phyloP scores from a whole-genome alignment of 768 basidiomycete genomes.

The Boletus huronensis region DNA sequence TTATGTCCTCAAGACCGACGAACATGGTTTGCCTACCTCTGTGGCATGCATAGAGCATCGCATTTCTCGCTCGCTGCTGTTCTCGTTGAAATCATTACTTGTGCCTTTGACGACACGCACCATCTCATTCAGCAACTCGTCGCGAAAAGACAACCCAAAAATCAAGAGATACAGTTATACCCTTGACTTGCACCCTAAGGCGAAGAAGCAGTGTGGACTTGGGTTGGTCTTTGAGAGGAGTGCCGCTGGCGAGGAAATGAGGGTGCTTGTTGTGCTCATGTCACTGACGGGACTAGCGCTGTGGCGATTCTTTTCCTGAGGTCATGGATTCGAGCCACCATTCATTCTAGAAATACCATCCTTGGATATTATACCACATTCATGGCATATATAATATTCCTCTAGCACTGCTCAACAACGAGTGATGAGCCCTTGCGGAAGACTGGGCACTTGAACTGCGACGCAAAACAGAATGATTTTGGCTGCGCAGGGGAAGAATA shows the following conservation, averaged over 20 bases:
- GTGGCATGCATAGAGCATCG: slow-evolving; percentile 51
- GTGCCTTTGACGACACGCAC: slow-evolving; percentile 29
- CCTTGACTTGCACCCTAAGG: slow-evolving; percentile 31
- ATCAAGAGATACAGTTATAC: slow-evolving; percentile 22
- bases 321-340: neutral
- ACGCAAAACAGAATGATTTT: too few relatives aligned
- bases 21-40: slow-evolving; percentile 59
- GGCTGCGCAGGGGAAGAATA: too few relatives aligned
- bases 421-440: neutral
- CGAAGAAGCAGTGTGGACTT: slow-evolving; percentile 39
- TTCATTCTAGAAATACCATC: neutral
- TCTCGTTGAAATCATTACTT: slow-evolving; percentile 25
- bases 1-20: slow-evolving; percentile 56
- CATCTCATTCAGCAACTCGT: neutral
- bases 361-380: neutral
- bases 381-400: neutral
- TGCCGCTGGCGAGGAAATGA: slow-evolving; percentile 65
- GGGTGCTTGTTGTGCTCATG: slow-evolving; percentile 24
- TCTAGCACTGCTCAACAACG: neutral
- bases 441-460: too few relatives aligned
- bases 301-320: slow-evolving; percentile 32
- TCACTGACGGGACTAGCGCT: slow-evolving; percentile 30
- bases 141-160: slow-evolving; percentile 33
- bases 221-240: slow-evolving; percentile 54
- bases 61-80: slow-evolving; percentile 22